Conservation (phyloP, 2,329 filamentous ascomycete genomes). For the Aspergillus terreus region DNA sequence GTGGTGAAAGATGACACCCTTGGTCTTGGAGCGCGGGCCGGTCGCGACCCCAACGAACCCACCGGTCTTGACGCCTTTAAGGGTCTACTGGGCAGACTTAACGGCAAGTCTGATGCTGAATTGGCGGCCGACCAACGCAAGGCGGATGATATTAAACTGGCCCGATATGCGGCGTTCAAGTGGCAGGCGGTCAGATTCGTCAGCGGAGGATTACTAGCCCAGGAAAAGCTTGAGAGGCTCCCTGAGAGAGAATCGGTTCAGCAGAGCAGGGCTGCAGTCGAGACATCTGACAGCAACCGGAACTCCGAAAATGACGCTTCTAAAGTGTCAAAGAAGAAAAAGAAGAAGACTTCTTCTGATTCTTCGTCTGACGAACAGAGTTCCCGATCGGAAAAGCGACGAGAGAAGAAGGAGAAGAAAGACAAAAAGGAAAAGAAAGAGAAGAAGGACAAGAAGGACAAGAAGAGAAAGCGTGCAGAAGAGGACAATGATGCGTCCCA, state of each 20-base stretch:
- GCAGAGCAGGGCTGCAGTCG: no score
- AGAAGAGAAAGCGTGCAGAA: constrained; percentile 35
- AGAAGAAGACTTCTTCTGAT: no score
- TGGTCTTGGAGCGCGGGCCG: constrained; percentile 77
- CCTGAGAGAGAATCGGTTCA: constrained; percentile 11
- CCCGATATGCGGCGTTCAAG: constrained; percentile 68
- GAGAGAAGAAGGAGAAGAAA: constrained; percentile 17
- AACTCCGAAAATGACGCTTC: not conserved
- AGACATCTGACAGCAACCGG: not conserved
- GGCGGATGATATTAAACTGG: constrained; percentile 67
- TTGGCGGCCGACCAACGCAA: constrained; percentile 67
- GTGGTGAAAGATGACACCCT: constrained; percentile 85
- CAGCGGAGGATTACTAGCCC: constrained; percentile 69
- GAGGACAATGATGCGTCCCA: constrained; percentile 22
- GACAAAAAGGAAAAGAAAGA: constrained; percentile 21
- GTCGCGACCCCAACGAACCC: constrained; percentile 64
- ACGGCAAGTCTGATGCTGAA: constrained; percentile 76
- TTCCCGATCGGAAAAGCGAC: not conserved
- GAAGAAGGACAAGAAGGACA: constrained; percentile 31
- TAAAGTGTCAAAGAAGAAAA: no score
- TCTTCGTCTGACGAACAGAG: not conserved
- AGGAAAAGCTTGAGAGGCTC: constrained; percentile 50
- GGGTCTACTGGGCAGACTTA: constrained; percentile 79
- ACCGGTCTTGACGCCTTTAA: constrained; percentile 86
- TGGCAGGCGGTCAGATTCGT: constrained; percentile 85